Base-by-base conservation (phyloP, 495 filamentous ascomycete genomes). In the Lasiosphaeria hispida region DNA sequence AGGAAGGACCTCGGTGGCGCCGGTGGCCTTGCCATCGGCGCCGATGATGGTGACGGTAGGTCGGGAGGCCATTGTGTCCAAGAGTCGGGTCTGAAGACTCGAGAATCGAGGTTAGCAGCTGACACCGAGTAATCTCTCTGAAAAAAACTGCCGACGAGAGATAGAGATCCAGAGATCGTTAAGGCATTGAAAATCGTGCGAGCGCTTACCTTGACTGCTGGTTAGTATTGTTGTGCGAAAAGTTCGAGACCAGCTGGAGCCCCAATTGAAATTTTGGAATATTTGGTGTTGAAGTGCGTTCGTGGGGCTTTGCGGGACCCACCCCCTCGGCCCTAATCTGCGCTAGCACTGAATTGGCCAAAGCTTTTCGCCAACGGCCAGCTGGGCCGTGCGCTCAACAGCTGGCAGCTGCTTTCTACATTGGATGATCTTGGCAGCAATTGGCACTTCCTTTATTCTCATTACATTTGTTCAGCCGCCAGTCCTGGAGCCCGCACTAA, bases 21-120 rank as follows among this genome's bases (percentile, higher is more conserved):
- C 88, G 80, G 86, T 88, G 79, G 93, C 79, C 76, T 86, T 83
- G 80, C 94, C 95, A 85, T 96, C 91, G 75, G 89, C 90, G 74
- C 84, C 82, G 81, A 96, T 84, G 78, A 98, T 91, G 73, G 90
- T 89, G 77, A 96, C 92, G 70, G 92, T 96, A 67, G 93, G 94
- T 80, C 92, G 84, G 72, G 87, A 90, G 79, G 91, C 89, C 91
- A 96, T 94, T 80, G 75, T 87, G 81, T 77, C 67, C 58, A 55
- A 45, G 57, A 48, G 63, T 55, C 36, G 48, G 55, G 58, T 55
- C 7, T 17, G 49, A 48, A 23, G 8, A 51, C 18, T 30, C 13
- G 38, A 56, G 40, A 47, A 35, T 48, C 11, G 11, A 23, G 14
- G 34, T 48, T 17, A 19, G 30, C 30, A 40, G 13, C 35, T 11